Conservation (phyloP, 2,329 filamentous ascomycete genomes). For the Stemphylium vesicarium region DNA sequence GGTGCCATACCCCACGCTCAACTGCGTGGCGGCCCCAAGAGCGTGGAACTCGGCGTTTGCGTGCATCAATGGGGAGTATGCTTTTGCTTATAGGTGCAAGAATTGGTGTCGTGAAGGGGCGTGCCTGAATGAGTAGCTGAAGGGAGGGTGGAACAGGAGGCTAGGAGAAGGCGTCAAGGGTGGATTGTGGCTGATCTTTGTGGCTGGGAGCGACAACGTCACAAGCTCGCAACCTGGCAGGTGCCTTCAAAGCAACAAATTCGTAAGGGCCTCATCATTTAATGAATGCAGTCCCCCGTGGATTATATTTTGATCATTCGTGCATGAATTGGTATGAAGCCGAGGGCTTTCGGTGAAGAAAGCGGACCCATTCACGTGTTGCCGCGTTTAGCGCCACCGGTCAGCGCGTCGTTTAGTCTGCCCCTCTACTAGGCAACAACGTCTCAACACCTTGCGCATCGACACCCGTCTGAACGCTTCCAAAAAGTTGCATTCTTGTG, state of each 20-base stretch:
- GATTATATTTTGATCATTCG: background rate
- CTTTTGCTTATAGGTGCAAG: conserved; percentile 13
- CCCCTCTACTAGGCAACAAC: background rate
- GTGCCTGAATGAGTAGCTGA: conserved; percentile 2
- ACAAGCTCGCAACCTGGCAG: too few relatives aligned
- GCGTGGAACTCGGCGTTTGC: conserved; percentile 24
- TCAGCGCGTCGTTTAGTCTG: background rate
- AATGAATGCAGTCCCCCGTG: too few relatives aligned
- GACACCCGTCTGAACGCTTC: background rate
- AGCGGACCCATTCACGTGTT: conserved; percentile 1
- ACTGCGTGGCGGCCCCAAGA: conserved; percentile 19
- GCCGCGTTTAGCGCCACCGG: background rate
- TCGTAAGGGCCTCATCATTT: too few relatives aligned
- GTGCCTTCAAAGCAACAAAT: too few relatives aligned
- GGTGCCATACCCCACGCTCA: conserved; percentile 9
- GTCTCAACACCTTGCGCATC: too few relatives aligned
- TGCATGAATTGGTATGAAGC: background rate
- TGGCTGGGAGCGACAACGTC: too few relatives aligned
- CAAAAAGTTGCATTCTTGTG: too few relatives aligned
- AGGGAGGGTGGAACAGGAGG: background rate
- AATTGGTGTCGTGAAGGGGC: conserved; percentile 10
- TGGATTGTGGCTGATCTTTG: too few relatives aligned
- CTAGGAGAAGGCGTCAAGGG: background rate
- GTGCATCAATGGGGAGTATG: conserved; percentile 17
- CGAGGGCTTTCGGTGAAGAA: too few relatives aligned